Evolutionary conservation across 1,284 basidiomycete species (phyloP), one percentile per base, ranked within the genome.

Genomic region (Ganoderma multipileum): DNA sequence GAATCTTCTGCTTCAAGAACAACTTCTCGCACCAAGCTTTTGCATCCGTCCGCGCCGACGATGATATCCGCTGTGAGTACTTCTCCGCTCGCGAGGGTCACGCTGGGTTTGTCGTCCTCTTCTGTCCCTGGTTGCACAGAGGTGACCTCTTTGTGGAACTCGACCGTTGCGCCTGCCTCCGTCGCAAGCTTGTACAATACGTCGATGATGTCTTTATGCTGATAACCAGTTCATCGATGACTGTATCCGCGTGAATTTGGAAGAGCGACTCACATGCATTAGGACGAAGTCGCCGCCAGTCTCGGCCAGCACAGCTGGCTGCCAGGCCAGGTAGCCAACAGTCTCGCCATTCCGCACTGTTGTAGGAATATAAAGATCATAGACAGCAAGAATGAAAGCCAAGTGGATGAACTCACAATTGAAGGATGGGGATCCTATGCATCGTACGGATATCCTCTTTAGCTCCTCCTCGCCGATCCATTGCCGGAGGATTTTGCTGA

Each of bases 251-350:
- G 18, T 12, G 2, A 33, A 8, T 3, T 55, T 6, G 16, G 28
- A 18, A 9, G 39, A 8, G 23, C 54, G 23, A 64, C 75, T 61
- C 70, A 79, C 76, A 63, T 78, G 72, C 68, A 74, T 72, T 63
- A 87, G 75, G 54, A 85, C 74, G 71, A 87, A 87, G 36, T 86
- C 84, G 1, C 84, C 87, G 8, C 87, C 87, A 0, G 84, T 83
- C 67, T 88, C 87, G 64, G 82, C 78, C 65, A 89, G 81, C 8
- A 89, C 81, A 44, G 86, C 84, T 61, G 86, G 82, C 68, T 82
- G 80, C 86, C 87, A 89, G 66, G 83, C 81, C 18, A 86, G 73
- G 61, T 76, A 78, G 26, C 88, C 88, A 14, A 85, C 73, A 54
- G 79, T 68, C 59, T 86, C 78, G 20, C 82, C 83, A 1, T 81